Conservation (phyloP, 2,329 filamentous ascomycete species). For the Verticillium isaacii region DNA sequence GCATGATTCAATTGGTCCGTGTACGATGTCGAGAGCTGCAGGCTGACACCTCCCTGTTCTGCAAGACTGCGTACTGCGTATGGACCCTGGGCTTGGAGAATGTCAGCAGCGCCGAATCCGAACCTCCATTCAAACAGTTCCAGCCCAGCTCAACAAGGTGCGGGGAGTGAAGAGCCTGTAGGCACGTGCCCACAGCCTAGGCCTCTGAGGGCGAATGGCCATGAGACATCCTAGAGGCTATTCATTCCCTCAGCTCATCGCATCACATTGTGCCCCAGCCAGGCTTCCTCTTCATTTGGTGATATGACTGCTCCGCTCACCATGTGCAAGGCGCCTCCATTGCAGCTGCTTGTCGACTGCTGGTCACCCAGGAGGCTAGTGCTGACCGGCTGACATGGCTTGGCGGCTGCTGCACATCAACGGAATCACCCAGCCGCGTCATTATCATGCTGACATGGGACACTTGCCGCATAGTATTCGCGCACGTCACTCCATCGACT, state of each 20-base stretch:
- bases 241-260: background rate
- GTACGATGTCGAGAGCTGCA: background rate
- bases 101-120: background rate
- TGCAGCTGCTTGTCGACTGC: background rate
- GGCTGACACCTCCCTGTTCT: background rate
- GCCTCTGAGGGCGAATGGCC: background rate
- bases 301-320: background rate
- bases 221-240: background rate
- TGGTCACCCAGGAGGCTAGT: background rate
- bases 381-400: background rate
- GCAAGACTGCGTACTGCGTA: background rate
- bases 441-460: background rate
- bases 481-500: background rate
- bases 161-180: background rate
- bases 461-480: background rate
- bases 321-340: background rate
- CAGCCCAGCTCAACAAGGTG: background rate
- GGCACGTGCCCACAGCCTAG: background rate
- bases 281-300: background rate
- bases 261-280: background rate
- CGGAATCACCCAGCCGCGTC: background rate
- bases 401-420: background rate
- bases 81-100: background rate
- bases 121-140: background rate
- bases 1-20: background rate